Conservation (phyloP, 1,284 basidiomycete genomes). For the Farysia itapuensis region DNA sequence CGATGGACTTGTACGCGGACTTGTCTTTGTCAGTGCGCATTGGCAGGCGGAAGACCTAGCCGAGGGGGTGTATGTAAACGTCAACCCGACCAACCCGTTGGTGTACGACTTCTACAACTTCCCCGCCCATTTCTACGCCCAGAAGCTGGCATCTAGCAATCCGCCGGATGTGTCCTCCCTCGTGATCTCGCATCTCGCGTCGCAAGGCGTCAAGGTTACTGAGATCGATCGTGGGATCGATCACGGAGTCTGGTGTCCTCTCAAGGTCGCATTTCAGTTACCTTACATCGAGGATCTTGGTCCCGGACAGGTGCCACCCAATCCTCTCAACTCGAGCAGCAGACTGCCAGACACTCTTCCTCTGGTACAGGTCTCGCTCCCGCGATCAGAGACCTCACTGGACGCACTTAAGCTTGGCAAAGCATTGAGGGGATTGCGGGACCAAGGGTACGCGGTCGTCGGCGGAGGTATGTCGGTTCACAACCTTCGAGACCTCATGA, state of each 20-base stretch:
- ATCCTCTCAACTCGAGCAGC: constrained; percentile 7
- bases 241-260: constrained; percentile 63
- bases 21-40: constrained; percentile 63
- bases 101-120: constrained; percentile 64
- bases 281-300: constrained; percentile 16
- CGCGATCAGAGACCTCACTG: constrained; percentile 48
- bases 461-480: constrained; percentile 49
- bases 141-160: constrained; percentile 54
- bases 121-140: constrained; percentile 54
- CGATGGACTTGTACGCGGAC: constrained; percentile 56
- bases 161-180: constrained; percentile 45
- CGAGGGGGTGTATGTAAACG: constrained; percentile 49
- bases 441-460: constrained; percentile 43
- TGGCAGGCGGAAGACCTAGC: constrained; percentile 61
- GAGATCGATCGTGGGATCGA: constrained; percentile 60
- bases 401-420: constrained; percentile 60
- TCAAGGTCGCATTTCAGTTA: constrained; percentile 60
- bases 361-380: constrained; percentile 62
- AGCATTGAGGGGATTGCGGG: constrained; percentile 58
- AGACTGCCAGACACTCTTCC: constrained; percentile 54
- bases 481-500: constrained; percentile 40
- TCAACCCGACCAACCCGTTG: constrained; percentile 58
- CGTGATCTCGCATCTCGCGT: constrained; percentile 45
- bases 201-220: constrained; percentile 19
- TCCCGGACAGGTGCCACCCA: constrained; percentile 6